Percentiles rank a stretch among this genome's conserved stretches.
phyloP scores from a whole-genome alignment of 371 early-diverging fungal species.

The Lichtheimia ornata region DNA sequence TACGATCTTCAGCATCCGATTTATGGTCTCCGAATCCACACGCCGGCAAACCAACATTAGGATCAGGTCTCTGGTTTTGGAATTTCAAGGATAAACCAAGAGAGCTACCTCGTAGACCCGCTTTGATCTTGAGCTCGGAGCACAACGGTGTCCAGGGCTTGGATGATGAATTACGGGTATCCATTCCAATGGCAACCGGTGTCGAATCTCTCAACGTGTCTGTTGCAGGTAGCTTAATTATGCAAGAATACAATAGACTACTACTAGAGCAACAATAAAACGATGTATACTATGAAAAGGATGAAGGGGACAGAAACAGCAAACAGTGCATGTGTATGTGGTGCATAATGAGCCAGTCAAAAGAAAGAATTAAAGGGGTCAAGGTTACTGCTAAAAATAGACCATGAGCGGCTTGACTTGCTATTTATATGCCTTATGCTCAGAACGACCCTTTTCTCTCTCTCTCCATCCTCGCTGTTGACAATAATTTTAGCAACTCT shows the following conservation, averaged over 20 bases:
- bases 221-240: conserved; percentile 53
- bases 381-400: neutral
- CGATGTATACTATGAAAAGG: neutral
- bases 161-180: conserved; percentile 48
- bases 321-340: neutral
- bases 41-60: conserved; percentile 2
- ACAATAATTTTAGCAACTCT: too few relatives aligned
- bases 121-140: conserved; percentile 56
- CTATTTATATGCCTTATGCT: conserved; percentile 6
- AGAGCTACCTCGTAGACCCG: conserved; percentile 40
- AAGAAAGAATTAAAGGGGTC: neutral
- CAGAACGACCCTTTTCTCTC: conserved; percentile 12
- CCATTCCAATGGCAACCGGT: conserved; percentile 50
- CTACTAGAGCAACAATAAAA: conserved; percentile 9
- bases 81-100: conserved; percentile 23
- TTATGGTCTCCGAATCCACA: conserved; percentile 30
- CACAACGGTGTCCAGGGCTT: conserved; percentile 48
- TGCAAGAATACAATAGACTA: conserved; percentile 57
- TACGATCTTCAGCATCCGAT: conserved; percentile 25
- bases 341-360: neutral
- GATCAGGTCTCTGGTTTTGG: conserved; percentile 39
- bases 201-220: conserved; percentile 62
- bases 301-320: too few relatives aligned
- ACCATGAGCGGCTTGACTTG: neutral
- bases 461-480: neutral